phyloP scores from a whole-genome alignment of 2,329 filamentous ascomycete species.

The Acarospora socialis region DNA sequence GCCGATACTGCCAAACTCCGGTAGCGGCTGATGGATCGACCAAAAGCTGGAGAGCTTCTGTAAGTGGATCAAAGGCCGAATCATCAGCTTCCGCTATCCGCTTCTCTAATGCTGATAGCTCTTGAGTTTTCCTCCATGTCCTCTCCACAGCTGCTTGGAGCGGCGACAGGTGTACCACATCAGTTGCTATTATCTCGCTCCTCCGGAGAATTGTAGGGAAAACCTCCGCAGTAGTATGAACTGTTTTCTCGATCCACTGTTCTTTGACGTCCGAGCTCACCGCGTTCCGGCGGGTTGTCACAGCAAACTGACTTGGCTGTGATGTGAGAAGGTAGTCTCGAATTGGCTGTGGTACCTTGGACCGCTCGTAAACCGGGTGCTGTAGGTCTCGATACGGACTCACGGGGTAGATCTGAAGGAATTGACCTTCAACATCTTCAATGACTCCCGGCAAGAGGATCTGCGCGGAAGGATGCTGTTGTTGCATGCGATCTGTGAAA shows the following conservation, averaged over 20 bases:
- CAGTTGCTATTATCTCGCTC: slow-evolving; percentile 63
- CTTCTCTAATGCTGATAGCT: slow-evolving; percentile 64
- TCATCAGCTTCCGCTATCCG: slow-evolving; percentile 59
- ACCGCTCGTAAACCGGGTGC: slow-evolving; percentile 75
- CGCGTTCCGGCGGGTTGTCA: slow-evolving; percentile 57
- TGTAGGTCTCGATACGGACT: slow-evolving; percentile 67
- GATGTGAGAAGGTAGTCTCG: slow-evolving; percentile 76
- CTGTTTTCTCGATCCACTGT: slow-evolving; percentile 67
- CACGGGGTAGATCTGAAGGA: slow-evolving; percentile 66
- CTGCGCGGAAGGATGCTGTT: slow-evolving; percentile 74
- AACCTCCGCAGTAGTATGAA: slow-evolving; percentile 69
- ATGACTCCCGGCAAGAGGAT: slow-evolving; percentile 56
- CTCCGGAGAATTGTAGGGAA: slow-evolving; percentile 86
- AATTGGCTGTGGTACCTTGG: slow-evolving; percentile 68
- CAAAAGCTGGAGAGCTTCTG: slow-evolving; percentile 63
- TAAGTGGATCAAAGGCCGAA: slow-evolving; percentile 50
- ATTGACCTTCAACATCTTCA: slow-evolving; percentile 82
- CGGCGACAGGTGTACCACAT: slow-evolving; percentile 53
- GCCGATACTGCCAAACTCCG: slow-evolving; percentile 64
- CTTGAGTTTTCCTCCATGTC: slow-evolving; percentile 78
- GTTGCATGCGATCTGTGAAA: slow-evolving; percentile 85
- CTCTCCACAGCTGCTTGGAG: slow-evolving; percentile 83
- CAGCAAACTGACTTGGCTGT: slow-evolving; percentile 63
- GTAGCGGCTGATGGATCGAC: slow-evolving; percentile 61
- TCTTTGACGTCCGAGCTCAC: slow-evolving; percentile 51